Evolutionary conservation across 192 early-diverging fungal species (phyloP), one percentile per base, ranked within the genome.

Genomic region (Phycomyces blakesleeanus): DNA sequence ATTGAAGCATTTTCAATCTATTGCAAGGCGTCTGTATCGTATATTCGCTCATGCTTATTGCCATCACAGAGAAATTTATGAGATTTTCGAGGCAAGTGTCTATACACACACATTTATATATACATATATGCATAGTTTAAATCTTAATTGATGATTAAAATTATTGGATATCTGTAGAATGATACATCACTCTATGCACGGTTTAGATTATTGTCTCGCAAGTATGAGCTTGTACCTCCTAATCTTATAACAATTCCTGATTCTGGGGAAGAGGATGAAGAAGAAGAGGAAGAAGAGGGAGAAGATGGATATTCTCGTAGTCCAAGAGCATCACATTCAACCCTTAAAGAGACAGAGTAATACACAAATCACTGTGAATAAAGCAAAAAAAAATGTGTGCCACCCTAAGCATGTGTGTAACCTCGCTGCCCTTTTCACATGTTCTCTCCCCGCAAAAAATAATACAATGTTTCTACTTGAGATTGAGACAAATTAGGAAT

Each of bases 21-120:
- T 97, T 63, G 91, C 92, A 1, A 75, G 97, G n/a, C 70, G 97
- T 29, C 80, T 98, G 16, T 97, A 98, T 67, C 83, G 97, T n/a
- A 88, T 98, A 24, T 98, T 98, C 79, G 93, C 95, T 1, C 97
- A 98, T 73, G 81, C 92, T 5, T 98, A 91, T 73, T 95, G 87
- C 64, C 92, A 95, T 71, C 97, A 98, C 73, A 75, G 88, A 10
- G 91, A 92, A 61, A 71, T 92, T 5, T 98, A 98, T 77, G 87
- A 90, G 53, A 78, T 80, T 15, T 95, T 91, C 72, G 95, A 94
- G 76, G 90, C 83, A 74, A 71, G 38, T 10, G n/a, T n/a, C n/a
- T n/a, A n/a, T n/a, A n/a, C n/a, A n/a, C n/a, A n/a, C n/a, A n/a
- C n/a, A n/a, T n/a, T n/a, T n/a, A n/a, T n/a, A n/a, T n/a, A n/a